These are phyloP conservation scores for Aaosphaeria arxii DNA, from an alignment of 2,329 filamentous ascomycete genomes.

Conservation along the genomic window DNA sequence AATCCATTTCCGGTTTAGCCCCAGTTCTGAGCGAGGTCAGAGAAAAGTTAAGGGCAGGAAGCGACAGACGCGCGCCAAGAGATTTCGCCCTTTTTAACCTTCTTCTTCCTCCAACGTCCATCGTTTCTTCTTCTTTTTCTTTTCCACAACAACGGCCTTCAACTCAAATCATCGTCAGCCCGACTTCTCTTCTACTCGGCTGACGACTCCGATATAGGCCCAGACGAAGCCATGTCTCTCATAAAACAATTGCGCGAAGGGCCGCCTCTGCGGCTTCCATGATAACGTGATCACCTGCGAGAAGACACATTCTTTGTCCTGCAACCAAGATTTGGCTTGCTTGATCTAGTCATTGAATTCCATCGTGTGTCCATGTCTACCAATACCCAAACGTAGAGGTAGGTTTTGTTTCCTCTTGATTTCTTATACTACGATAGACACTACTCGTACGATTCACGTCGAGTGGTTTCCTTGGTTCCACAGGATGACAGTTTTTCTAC, in stretches of 20 bases:
- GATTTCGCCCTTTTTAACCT: not conserved
- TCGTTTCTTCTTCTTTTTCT: constrained; percentile 21
- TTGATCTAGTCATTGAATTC: too few species aligned
- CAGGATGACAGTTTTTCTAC: constrained; percentile 34
- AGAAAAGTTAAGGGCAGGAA: not conserved
- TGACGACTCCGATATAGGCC: constrained; percentile 71
- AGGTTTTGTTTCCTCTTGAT: constrained; percentile 6
- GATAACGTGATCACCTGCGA: constrained; percentile 67
- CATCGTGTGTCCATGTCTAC: too few species aligned
- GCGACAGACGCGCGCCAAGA: not conserved
- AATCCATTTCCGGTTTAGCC: too few species aligned
- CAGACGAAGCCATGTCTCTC: constrained; percentile 65
- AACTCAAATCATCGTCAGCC: constrained; percentile 73
- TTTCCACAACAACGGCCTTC: constrained; percentile 57
- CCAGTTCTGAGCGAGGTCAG: too few species aligned
- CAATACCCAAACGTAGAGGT: constrained; percentile 8
- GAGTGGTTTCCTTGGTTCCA: too few species aligned
- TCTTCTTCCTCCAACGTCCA: constrained; percentile 6
- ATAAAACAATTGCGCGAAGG: constrained; percentile 83
- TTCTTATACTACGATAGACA: constrained; percentile 1
- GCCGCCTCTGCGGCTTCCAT: constrained; percentile 59
- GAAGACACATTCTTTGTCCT: constrained; percentile 53
- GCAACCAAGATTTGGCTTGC: too few species aligned
- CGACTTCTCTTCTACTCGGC: constrained; percentile 53
- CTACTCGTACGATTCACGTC: too few species aligned